phyloP scores from a whole-genome alignment of 257 asterid genomes.

The Jacaranda mimosifolia region DNA sequence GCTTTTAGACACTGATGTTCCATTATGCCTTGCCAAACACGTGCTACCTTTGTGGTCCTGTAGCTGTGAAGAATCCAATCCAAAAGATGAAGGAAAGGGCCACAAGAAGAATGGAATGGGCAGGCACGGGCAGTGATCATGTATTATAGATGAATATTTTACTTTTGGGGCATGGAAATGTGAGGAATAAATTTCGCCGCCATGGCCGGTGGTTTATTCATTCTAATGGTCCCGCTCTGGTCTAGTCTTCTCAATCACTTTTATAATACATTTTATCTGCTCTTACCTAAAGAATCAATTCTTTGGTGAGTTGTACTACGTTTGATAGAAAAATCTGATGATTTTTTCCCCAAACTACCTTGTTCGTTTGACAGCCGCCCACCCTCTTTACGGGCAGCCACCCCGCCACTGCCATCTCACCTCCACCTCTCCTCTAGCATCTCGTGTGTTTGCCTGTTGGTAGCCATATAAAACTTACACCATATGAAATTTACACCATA shows the following conservation, averaged over 20 bases:
- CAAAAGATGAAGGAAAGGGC: not conserved
- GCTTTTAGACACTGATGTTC: not conserved
- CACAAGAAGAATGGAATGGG: not conserved
- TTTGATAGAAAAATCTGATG: not conserved
- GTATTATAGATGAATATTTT: not conserved
- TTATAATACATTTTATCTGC: conserved; percentile 1
- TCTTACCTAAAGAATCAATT: conserved; percentile 15
- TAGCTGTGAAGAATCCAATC: conserved; percentile 14
- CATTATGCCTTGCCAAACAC: conserved; percentile 28
- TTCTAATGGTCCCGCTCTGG: not conserved
- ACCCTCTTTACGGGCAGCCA: too few species aligned
- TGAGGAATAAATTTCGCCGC: conserved; percentile 33
- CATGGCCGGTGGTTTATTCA: conserved; percentile 14
- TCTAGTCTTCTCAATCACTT: not conserved
- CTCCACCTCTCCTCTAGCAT: too few species aligned
- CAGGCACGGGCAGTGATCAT: not conserved
- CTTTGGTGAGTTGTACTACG: conserved; percentile 22
- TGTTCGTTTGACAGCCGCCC: not conserved
- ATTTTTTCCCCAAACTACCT: not conserved
- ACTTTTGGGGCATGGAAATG: not conserved
- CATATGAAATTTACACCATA: too few species aligned
- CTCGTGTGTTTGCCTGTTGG: too few species aligned
- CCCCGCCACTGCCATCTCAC: too few species aligned
- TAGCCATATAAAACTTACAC: too few species aligned
- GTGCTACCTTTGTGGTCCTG: conserved; percentile 31